phyloP scores from a whole-genome alignment of 495 filamentous ascomycete genomes.

The Xylaria intraflava region DNA sequence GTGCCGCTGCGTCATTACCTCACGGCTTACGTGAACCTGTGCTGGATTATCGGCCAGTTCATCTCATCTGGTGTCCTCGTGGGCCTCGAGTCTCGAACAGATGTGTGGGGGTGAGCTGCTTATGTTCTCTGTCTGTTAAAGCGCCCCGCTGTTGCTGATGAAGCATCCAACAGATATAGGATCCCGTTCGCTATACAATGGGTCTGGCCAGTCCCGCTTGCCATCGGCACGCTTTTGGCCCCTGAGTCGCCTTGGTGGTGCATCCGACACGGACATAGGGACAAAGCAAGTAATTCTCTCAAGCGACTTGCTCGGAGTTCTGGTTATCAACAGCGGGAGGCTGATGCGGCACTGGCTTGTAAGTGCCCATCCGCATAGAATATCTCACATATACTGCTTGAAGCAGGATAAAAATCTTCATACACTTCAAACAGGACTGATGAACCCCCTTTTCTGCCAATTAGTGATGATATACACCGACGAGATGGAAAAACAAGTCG shows the following conservation, averaged over 20 bases:
- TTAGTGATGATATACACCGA: conserved; percentile 45
- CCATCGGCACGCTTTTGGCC: conserved; percentile 51
- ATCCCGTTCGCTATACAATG: conserved; percentile 54
- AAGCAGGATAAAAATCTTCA: neutral
- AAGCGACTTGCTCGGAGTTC: conserved; percentile 46
- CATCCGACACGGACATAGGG: conserved; percentile 51
- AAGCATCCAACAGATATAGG: conserved; percentile 47
- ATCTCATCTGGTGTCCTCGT: conserved; percentile 54
- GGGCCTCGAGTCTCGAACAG: conserved; percentile 1
- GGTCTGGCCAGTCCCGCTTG: conserved; percentile 46
- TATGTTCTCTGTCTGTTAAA: neutral
- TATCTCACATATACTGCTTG: conserved; percentile 16
- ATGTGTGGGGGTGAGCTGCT: conserved; percentile 10
- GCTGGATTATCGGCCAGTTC: conserved; percentile 63
- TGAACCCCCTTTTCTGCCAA: neutral
- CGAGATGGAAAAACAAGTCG: conserved; percentile 52
- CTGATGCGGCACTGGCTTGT: conserved; percentile 25
- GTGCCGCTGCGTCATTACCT: conserved; percentile 56
- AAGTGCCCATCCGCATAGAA: neutral
- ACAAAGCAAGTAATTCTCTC: conserved; percentile 40
- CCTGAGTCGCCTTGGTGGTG: conserved; percentile 79
- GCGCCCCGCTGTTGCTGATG: neutral
- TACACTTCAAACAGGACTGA: neutral
- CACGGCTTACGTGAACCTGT: conserved; percentile 61
- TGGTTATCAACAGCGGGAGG: conserved; percentile 24